Conservation (phyloP, 345 rosid genomes). For the Brassica juncea region DNA sequence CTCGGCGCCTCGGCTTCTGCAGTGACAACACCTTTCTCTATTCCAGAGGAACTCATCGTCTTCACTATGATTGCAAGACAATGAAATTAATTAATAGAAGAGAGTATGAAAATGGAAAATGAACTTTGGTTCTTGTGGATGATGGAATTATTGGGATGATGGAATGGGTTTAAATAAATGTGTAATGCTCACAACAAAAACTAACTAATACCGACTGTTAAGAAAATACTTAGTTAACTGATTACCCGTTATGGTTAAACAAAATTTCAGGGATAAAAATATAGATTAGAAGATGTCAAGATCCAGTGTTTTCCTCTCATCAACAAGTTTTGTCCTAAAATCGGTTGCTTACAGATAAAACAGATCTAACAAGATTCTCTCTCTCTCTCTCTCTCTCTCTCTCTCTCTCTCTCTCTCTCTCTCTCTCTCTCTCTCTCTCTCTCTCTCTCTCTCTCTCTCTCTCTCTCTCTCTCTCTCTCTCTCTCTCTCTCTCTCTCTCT, state of each 20-base stretch:
- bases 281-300: constrained; percentile 6
- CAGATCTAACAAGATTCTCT: background rate
- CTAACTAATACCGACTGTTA: background rate
- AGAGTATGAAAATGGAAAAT: background rate
- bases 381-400: no score
- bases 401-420: no score
- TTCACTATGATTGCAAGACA: background rate
- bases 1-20: constrained; percentile 1
- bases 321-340: background rate
- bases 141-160: constrained; percentile 1
- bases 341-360: background rate
- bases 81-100: background rate
- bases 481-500: no score
- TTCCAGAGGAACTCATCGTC: constrained; percentile 16
- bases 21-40: constrained; percentile 22
- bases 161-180: constrained; percentile 24
- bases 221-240: background rate
- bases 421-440: no score
- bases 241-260: background rate
- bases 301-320: background rate
- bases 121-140: constrained; percentile 10
- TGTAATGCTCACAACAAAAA: background rate
- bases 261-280: background rate
- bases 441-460: no score
- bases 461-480: no score